Conservation (phyloP, 352 stramenopile genomes). For the Thraustotheca clavata region DNA sequence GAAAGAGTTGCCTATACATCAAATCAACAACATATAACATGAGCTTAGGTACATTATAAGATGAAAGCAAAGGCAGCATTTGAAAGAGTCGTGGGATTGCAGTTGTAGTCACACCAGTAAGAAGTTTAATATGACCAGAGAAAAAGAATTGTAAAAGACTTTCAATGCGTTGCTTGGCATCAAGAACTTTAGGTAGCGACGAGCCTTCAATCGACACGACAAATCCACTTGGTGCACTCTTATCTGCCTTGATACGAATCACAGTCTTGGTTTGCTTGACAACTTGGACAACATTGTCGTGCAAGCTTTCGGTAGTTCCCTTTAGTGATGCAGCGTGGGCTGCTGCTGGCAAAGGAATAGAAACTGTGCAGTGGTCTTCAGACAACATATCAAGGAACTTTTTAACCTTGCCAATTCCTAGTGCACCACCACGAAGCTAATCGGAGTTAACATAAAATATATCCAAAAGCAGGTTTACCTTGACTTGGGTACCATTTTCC, state of each 20-base stretch:
- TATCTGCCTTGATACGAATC: slow-evolving; percentile 43
- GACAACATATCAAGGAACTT: slow-evolving; percentile 69
- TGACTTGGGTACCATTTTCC: slow-evolving; percentile 55
- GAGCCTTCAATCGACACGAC: slow-evolving; percentile 58
- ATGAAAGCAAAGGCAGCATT: slow-evolving; percentile 41
- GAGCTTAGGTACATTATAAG: slow-evolving; percentile 30
- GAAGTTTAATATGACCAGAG: slow-evolving; percentile 39
- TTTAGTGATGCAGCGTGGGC: slow-evolving; percentile 45
- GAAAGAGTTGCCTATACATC: slow-evolving; percentile 32
- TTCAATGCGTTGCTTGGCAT: slow-evolving; percentile 60
- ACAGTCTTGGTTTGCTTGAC: slow-evolving; percentile 70
- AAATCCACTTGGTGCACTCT: slow-evolving; percentile 27
- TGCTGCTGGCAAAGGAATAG: slow-evolving; percentile 42
- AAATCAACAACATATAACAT: too few relatives aligned
- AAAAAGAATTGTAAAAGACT: slow-evolving; percentile 77
- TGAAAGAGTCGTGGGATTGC: slow-evolving; percentile 57
- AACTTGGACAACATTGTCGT: slow-evolving; percentile 69
- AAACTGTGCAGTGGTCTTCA: slow-evolving; percentile 47
- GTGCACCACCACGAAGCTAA: slow-evolving; percentile 46
- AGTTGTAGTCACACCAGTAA: slow-evolving; percentile 37
- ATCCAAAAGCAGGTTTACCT: slow-evolving; percentile 18
- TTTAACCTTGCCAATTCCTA: slow-evolving; percentile 64
- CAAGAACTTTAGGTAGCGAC: slow-evolving; percentile 52
- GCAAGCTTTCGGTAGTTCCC: slow-evolving; percentile 36
- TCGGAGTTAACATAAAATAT: too few relatives aligned